Base-by-base conservation (phyloP, 805 yeast species). In the Candida vaughaniae region DNA sequence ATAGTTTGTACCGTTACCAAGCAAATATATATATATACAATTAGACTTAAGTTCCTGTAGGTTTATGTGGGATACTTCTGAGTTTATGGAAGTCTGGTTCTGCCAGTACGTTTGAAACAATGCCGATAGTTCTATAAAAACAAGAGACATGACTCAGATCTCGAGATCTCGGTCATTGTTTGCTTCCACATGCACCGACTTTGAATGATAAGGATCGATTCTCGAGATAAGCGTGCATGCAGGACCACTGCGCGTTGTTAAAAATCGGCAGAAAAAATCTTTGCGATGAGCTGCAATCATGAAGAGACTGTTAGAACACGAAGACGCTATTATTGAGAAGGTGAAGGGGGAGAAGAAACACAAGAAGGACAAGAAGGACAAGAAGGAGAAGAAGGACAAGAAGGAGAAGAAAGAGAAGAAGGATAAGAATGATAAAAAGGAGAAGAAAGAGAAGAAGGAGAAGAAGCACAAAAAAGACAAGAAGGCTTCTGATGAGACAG, bases 351-450 rank as follows among this genome's bases (percentile, higher is more conserved):
- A 35, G 35, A 35, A 36, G 29, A 31, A 35, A 12, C 22, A 22
- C 12, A 32, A 39, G 14, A 26, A 39, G 16, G 30, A 15, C 4
- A 22, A 28, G 46, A 43, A 53, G 15, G 25, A 52, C 42, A 26
- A 39, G 25, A 49, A 47, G 18, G 37, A 16, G 15, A 35, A 22
- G 22, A 31, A 33, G 18, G 35, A 34, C 10, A 32, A 40, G 19
- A 33, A 29, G 16, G 38, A 32, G 8, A 41, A 38, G 43, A 40
- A 39, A 28, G 35, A 34, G 8, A 33, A 41, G 36, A 46, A 33
- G 42, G 51, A 47, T 8, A 49, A 49, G 42, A 47, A 48, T 30
- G 44, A 48, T 30, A 43, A 42, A 23, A 39, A 38, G 33, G 46
- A 38, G 11, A 42, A 35, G 25, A 31, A 42, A 22, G 39, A 42